Conservation (phyloP, 1,284 basidiomycete species). For the Acaromyces ingoldii region DNA sequence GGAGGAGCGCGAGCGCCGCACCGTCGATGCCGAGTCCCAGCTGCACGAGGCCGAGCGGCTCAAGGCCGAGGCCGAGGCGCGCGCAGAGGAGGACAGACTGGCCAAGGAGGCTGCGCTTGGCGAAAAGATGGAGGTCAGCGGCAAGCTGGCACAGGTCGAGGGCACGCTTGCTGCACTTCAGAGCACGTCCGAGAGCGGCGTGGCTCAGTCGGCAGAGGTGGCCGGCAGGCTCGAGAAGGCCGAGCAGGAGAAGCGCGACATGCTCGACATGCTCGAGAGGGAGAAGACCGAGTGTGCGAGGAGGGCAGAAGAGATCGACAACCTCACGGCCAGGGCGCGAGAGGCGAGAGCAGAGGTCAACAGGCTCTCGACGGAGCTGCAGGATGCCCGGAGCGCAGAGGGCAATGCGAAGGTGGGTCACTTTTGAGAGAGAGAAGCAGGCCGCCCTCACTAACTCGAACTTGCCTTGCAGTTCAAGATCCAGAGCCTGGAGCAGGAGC, state of each 20-base stretch:
- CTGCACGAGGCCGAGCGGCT: constrained; percentile 11
- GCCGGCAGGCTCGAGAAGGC: constrained; percentile 24
- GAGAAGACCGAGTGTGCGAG: constrained; percentile 37
- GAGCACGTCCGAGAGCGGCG: constrained; percentile 23
- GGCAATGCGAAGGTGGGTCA: constrained; percentile 28
- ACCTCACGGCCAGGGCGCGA: constrained; percentile 22
- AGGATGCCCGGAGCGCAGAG: constrained; percentile 33
- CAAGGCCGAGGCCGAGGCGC: constrained; percentile 15
- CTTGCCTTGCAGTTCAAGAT: constrained; percentile 63
- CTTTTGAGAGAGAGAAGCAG: no score
- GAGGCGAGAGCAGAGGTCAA: constrained; percentile 38
- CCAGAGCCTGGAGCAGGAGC: constrained; percentile 71
- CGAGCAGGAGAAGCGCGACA: constrained; percentile 45
- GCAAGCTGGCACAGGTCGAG: constrained; percentile 26
- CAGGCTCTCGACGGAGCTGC: constrained; percentile 28
- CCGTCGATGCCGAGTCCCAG: constrained; percentile 15
- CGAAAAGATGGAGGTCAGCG: constrained; percentile 22
- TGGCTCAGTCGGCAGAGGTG: constrained; percentile 23
- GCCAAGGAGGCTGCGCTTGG: constrained; percentile 22
- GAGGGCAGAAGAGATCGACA: constrained; percentile 34
- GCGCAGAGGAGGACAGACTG: constrained; percentile 19
- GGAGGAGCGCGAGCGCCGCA: constrained; percentile 10
- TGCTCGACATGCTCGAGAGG: constrained; percentile 41
- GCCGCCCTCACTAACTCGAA: background rate
- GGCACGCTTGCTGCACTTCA: constrained; percentile 25